These are phyloP conservation scores for Trichosporon sp. DNA, from an alignment of 1,284 basidiomycete species.

Conservation along the genomic window DNA sequence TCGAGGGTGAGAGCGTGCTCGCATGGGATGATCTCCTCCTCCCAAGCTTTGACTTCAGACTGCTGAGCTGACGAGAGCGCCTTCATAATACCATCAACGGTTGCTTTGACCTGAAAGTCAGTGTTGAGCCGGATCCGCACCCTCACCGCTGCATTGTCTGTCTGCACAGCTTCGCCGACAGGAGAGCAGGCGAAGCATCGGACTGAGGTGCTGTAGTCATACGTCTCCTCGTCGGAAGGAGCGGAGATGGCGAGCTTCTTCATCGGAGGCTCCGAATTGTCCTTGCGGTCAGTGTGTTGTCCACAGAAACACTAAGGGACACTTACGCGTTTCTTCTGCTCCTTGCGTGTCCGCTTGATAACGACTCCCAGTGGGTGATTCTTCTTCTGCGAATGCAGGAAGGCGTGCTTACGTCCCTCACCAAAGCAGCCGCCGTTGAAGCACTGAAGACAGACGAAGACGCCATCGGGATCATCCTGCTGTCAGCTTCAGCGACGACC, in stretches of 20 bases:
- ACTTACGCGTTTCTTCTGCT: constrained; percentile 62
- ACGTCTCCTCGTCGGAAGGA: constrained; percentile 82
- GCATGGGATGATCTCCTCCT: constrained; percentile 85
- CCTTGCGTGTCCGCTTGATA: constrained; percentile 68
- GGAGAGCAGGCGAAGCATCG: constrained; percentile 68
- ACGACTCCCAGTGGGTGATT: constrained; percentile 76
- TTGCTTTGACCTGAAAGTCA: constrained; percentile 52
- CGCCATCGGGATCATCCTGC: constrained; percentile 66
- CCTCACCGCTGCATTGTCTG: constrained; percentile 47
- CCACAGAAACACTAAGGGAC: neutral
- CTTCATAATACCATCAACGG: constrained; percentile 69
- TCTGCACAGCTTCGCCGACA: constrained; percentile 55
- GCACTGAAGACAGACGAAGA: constrained; percentile 86
- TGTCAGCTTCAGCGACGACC: constrained; percentile 5
- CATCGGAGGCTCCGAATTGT: constrained; percentile 73
- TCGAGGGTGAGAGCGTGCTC: constrained; percentile 77
- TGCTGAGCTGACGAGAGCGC: constrained; percentile 83
- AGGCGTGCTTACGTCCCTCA: constrained; percentile 61
- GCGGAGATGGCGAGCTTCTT: constrained; percentile 83
- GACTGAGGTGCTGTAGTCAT: constrained; percentile 62
- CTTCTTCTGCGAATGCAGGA: constrained; percentile 63
- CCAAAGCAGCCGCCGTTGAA: constrained; percentile 84
- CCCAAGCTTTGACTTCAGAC: constrained; percentile 95
- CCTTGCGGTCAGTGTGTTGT: constrained; percentile 28
- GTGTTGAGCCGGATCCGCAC: neutral